A percentile compares a stretch with the other conserved stretches of the same genome.
Evolutionary conservation across 2,329 filamentous ascomycete genomes (phyloP).

Genomic region (Cladosporium sp.): DNA sequence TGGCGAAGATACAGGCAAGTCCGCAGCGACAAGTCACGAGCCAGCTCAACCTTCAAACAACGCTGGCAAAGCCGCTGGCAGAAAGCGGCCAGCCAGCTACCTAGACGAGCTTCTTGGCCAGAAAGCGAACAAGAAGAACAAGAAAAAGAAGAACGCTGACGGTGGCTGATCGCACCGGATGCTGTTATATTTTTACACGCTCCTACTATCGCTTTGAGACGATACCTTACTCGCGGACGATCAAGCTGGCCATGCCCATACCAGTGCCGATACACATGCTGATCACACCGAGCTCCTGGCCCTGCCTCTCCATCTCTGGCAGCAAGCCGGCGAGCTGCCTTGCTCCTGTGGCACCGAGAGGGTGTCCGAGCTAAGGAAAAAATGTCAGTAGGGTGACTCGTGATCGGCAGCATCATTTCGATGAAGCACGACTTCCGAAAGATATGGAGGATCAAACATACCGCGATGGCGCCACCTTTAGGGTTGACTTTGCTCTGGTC

Average conservation of each 20-base stretch:
- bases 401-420: not conserved
- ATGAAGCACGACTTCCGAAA: not conserved
- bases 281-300: slow-evolving; percentile 74
- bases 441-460: slow-evolving; percentile 36
- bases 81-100: slow-evolving; percentile 45
- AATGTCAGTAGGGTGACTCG: not conserved
- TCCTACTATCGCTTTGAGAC: not conserved
- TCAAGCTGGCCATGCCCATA: slow-evolving; percentile 52
- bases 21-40: slow-evolving; percentile 26
- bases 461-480: slow-evolving; percentile 87
- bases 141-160: slow-evolving; percentile 25
- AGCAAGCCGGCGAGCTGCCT: slow-evolving; percentile 74
- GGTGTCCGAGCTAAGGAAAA: slow-evolving; percentile 58
- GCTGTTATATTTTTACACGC: not conserved
- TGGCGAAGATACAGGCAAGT: slow-evolving; percentile 29
- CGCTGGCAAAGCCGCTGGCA: slow-evolving; percentile 9
- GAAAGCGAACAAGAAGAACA: slow-evolving; percentile 50
- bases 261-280: slow-evolving; percentile 71
- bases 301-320: slow-evolving; percentile 61
- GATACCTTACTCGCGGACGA: slow-evolving; percentile 41
- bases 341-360: slow-evolving; percentile 81
- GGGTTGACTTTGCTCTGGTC: slow-evolving; percentile 75
- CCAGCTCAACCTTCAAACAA: not conserved
- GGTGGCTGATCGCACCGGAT: slow-evolving; percentile 14
- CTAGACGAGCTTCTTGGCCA: slow-evolving; percentile 51